Evolutionary conservation across 73 alveolate genomes (phyloP), one percentile per base, ranked within the genome.

Genomic region (Stentor roeselii): DNA sequence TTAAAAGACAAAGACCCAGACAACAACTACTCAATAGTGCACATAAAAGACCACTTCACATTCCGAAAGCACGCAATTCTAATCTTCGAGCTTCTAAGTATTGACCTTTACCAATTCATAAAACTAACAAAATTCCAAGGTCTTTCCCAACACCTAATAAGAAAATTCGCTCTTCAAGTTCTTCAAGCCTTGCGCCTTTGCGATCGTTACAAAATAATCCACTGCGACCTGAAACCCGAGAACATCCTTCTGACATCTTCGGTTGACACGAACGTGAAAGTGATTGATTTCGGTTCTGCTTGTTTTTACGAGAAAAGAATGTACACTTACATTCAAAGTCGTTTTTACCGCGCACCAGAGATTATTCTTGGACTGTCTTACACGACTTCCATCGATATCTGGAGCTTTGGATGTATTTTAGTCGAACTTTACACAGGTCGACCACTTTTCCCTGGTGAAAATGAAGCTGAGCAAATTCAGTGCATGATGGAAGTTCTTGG

Each of bases 311-410:
- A 82, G 21, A 90, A 92, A 75, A 41, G 94, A 82, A 84, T 90
- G 31, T 94, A 94, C 83, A 90, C 97, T 27, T 94, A 96, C 75
- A 96, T 97, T 6, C 93, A 97, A 84, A 88, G 97, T 58, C 84
- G 99, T 76, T 95, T 94, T 78, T 97, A 97, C 78, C 83, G 99
- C 83, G 98, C 98, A 3, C 99, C 99, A 11, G 99, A 97, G 86
- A 92, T 97, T 11, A 97, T 97, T 74, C 92, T 97, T 60, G 99
- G 99, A 0, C 87, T 95, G 58, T 95, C 97, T 42, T 97, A 97
- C 84, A 93, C 96, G 58, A 93, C 91, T 59, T 91, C 97, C 15
- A 97, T 95, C 14, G 99, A 97, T 84, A 97, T 97, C 94, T 97
- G 99, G 98, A 92, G 98, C 60, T 94, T 97, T 75, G 99, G 98